Base-by-base conservation (phyloP, 2,329 filamentous ascomycete species). In the Fusarium sp. region DNA sequence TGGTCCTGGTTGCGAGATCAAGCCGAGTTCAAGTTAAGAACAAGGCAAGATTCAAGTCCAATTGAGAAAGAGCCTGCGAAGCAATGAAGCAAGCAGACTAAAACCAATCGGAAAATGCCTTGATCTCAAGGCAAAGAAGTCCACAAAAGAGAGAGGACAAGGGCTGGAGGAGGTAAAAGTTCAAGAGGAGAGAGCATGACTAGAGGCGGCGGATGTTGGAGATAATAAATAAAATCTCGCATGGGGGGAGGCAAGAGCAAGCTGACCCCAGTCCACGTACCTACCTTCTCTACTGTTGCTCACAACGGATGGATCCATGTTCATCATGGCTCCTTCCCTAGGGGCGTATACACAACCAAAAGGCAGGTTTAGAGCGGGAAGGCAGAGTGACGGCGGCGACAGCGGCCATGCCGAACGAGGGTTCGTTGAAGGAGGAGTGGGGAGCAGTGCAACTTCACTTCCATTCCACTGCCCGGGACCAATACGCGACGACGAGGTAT, bases 61-160 rank as follows among this genome's bases (percentile, higher is more conserved):
- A 65, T 55, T n/a, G 59, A 71, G 62, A 62, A 40, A 56, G 29
- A 36, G 49, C 50, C 72, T 64, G 69, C 70, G 14, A 63, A 58
- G 65, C 72, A 73, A 63, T 40, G 8, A 72, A 74, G 72, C 70
- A 72, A 71, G 70, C 70, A 70, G 61, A 70, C 61, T 4, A 18
- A 33, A 40, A 46, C 38, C 18, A 57, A 62, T 20, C 33, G 55
- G 65, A 61, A n/a, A 62, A 58, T 34, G 57, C 62, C 58, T 40
- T 68, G 68, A 29, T 40, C 49, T 33, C 50, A 65, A 60, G 55
- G 55, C 56, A 50, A 54, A 51, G 42, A 51, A 20, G 40, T 11
- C 34, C 29, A 42, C 13, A 63, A 50, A 50, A 46, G 55, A 61
- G 42, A 51, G 50, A 51, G 38, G 25, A 42, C 31, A 59, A 53